Evolutionary conservation across 176 grass and related monocot species (phyloP), one percentile per base, ranked within the genome.

Genomic region (Oryza rufipogon): DNA sequence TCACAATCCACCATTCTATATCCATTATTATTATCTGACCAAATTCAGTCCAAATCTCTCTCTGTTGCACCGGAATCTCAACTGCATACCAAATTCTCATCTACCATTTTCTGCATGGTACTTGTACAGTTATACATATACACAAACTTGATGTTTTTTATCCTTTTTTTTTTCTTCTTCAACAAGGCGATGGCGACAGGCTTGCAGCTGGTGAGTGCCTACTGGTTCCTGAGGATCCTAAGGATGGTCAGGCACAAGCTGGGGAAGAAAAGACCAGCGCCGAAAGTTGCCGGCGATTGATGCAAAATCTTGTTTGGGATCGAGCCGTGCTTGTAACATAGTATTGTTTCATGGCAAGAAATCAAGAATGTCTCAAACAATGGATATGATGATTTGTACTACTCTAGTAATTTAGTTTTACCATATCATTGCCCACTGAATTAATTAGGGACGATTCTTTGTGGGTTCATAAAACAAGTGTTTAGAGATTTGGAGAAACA

Each of bases 191-290:
- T 92, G 94, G 91, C 92, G 12, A 66, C 85, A 33, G 88, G 94
- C 45, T 84, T 97, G 85, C 92, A 94, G 77, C 75, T 97, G 67
- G 92, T 97, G 22, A 97, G 89, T 85, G 85, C 87, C 68, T 97
- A 92, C 76, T 97, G 94, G 94, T 97, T 97, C 88, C 63, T 90
- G 76, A 91, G 91, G 78, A 97, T 97, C 69, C 68, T 97, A 14
- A 68, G 85, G 80, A 97, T 94, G 94, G 81, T 97, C 41, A 84
- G 61, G 81, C 71, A 92, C 85, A 97, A 97, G 81, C 73, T 97
- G 9, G 86, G 71, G 42, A 90, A 68, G 74, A 97, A 82, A 76
- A 87, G 78, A 48, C 58, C 28, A 30, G 11, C 71, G 66, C 32
- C 75, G 39, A 86, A 87, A 76, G 42, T 41, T 28, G 33, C 71